Conservation (phyloP, 805 yeast species). For the Candida endomychidarum region DNA sequence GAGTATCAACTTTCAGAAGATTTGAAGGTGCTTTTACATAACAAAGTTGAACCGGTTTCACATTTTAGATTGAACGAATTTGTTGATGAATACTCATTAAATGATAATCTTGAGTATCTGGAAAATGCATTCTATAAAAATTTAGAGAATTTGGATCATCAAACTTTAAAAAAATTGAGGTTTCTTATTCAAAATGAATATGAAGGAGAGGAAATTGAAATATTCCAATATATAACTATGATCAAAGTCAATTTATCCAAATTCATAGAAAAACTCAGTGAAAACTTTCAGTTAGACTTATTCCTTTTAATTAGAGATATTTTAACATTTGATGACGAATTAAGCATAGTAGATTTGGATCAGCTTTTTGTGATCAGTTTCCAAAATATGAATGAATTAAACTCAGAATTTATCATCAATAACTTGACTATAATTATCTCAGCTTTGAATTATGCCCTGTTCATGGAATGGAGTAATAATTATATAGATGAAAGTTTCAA, state of each 20-base stretch:
- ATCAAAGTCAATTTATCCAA: conserved; percentile 6
- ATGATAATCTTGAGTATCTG: conserved; percentile 3
- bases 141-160: conserved; percentile 1
- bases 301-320: conserved; percentile 13
- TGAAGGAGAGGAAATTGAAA: conserved; percentile 12
- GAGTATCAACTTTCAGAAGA: conserved; percentile 1
- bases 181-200: conserved; percentile 17
- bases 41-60: conserved; percentile 5
- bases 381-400: neutral
- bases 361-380: conserved; percentile 1
- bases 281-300: neutral
- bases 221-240: conserved; percentile 9
- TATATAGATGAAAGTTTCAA: neutral
- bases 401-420: neutral
- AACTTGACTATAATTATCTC: conserved; percentile 8
- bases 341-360: conserved; percentile 1
- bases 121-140: neutral
- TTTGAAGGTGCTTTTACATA: neutral
- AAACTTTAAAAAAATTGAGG: conserved; percentile 13
- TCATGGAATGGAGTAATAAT: conserved; percentile 3
- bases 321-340: conserved; percentile 15
- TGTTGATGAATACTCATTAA: neutral
- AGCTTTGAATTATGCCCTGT: conserved; percentile 8
- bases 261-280: neutral
- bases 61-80: conserved; percentile 5